Evolutionary conservation across 441 rosid species (phyloP), one percentile per base, ranked within the genome.

Genomic region (Omphalea diandra): DNA sequence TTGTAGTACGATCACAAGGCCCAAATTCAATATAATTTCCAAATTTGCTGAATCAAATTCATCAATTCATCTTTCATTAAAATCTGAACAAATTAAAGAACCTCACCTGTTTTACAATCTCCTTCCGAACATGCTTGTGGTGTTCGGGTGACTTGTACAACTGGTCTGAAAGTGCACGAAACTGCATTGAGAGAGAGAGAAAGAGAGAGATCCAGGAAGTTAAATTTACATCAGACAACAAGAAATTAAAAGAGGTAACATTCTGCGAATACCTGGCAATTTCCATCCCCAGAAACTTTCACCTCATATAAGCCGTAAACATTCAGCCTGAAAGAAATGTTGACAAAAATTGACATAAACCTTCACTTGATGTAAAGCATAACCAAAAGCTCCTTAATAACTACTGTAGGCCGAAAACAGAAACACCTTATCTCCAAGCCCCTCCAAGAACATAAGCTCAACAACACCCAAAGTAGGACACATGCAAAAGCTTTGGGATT

Each of bases 81-180:
- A 70, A 62, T 69, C 41, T 29, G 46, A 46, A 63, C 52, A 40
- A 35, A 53, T 68, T 58, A 63, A 26, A 76, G 69, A 76, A 50
- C 52, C 47, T 22, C 57, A 91, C 97, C 96, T 94, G 97, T 80
- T 90, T 94, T 60, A 88, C 88, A 64, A 91, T 76, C 61, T 91
- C 96, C 79, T 85, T 87, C 52, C 98, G 83, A 24, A 94, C 83
- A 78, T 91, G 89, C 82, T 91, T 91, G 86, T 94, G 98, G 83
- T 90, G 82, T 71, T 94, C 93, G 49, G 98, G 91, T 36, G 94
- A 91, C 76, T 75, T 85, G 79, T 78, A 90, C 83, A 94, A 75
- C 83, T 94, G 98, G 46, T 94, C 98, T 38, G 97, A 90, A 74
- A 91, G 87, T 41, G 98, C 97, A 76, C 98, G 94, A 65, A 94